Evolutionary conservation across 208 protist species (phyloP).

Genomic region (Giardia duodenalis): DNA sequence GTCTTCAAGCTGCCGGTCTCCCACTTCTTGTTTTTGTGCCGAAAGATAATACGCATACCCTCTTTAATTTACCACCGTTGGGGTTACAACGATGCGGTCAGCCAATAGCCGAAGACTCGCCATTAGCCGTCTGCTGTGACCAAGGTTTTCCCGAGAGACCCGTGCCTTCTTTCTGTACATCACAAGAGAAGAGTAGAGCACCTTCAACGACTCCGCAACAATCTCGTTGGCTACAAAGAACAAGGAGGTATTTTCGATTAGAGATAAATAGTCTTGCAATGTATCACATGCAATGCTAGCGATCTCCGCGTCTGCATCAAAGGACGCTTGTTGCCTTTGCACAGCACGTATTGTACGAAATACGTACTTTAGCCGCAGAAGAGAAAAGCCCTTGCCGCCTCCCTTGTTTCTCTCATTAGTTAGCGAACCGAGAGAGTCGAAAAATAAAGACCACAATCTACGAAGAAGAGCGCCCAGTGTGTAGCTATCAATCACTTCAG

Average conservation of each 20-base stretch:
- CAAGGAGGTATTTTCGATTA: neutral
- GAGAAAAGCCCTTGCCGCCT: neutral
- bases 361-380: neutral
- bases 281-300: neutral
- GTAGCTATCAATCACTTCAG: neutral
- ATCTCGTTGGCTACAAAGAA: neutral
- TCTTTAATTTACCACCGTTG: too few relatives aligned
- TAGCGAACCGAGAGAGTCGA: neutral
- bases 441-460: neutral
- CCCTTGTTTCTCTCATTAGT: too few relatives aligned
- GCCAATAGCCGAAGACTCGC: neutral
- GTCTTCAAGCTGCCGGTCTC: too few relatives aligned
- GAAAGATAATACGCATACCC: too few relatives aligned
- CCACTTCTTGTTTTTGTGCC: too few relatives aligned
- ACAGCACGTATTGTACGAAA: neutral
- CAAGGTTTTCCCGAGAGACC: neutral
- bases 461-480: neutral
- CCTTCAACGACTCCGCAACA: neutral
- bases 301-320: neutral
- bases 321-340: neutral
- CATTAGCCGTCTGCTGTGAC: neutral
- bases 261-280: neutral
- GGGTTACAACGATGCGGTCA: neutral
- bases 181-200: neutral
- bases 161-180: neutral